Evolutionary conservation across 2,329 filamentous ascomycete genomes (phyloP), one percentile per base, ranked within the genome.

Genomic region (Trichoderma sp.): DNA sequence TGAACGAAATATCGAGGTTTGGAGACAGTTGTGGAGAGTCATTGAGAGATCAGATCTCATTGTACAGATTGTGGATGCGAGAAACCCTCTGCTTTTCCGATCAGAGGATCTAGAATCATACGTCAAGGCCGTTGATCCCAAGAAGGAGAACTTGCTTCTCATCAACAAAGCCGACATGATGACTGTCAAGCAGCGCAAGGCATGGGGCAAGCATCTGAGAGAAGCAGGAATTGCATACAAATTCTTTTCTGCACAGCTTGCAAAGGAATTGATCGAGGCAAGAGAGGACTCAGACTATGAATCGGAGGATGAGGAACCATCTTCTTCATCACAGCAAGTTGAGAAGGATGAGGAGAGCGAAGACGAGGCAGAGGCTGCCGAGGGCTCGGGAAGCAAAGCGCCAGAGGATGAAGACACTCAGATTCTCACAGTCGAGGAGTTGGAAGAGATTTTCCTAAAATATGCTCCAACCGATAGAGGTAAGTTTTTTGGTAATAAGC

Each of bases 111-210:
- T 99, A 77, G 97, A 98, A 82, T 89, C 88, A 78, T 99, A 99
- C 80, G 97, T 99, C 80, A 97, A 98, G 85, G 95, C 97, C 80
- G 93, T 98, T 31, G 93, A 97, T 80, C 85, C 91, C 2, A 92
- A 91, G 82, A 98, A 99, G 87, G 90, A 95, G 83, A 99, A 98
- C 83, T 82, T 99, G 81, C 84, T 99, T 74, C 88, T 99, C 74
- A 96, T 99, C 82, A 99, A 99, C 88, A 99, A 99, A 88, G 95
- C 97, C 63, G 97, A 99, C 85, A 98, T 99, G 97, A 95, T 99
- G 94, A 97, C 95, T 1, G 84, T 91, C 65, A 91, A 91, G 80
- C 97, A 99, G 86, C 89, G 97, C 78, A 89, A 89, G 78, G 88
- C 89, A 0, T 99, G 97, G 97, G 95, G 95, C 3, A 90, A 93